These are phyloP conservation scores for Zymoseptoria passerinii DNA, from an alignment of 2,329 filamentous ascomycete genomes.

Conservation along the genomic window DNA sequence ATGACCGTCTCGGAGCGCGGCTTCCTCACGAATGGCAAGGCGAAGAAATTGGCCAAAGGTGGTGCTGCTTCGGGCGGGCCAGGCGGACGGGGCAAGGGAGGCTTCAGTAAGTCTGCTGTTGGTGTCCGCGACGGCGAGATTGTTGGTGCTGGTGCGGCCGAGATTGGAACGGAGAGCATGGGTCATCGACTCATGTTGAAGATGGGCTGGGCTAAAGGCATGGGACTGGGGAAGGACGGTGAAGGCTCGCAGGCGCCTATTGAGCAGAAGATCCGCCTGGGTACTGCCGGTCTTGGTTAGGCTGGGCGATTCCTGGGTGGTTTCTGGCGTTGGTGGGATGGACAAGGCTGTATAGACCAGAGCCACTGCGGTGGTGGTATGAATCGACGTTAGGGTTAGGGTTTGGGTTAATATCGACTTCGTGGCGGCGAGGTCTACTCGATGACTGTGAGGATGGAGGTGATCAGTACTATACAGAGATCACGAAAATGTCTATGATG, in stretches of 20 bases:
- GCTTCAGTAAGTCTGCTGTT: slow-evolving; percentile 32
- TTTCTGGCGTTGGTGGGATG: neutral
- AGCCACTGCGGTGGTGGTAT: neutral
- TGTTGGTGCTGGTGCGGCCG: slow-evolving; percentile 75
- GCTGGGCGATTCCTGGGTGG: no score
- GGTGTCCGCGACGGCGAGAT: slow-evolving; percentile 77
- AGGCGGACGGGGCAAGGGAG: slow-evolving; percentile 21
- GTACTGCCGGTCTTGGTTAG: slow-evolving; percentile 70
- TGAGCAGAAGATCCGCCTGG: slow-evolving; percentile 75
- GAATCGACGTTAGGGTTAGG: neutral
- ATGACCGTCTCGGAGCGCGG: slow-evolving; percentile 34
- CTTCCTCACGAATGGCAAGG: slow-evolving; percentile 38
- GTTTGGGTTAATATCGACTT: neutral
- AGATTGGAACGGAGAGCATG: slow-evolving; percentile 72
- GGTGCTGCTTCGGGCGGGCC: slow-evolving; percentile 24
- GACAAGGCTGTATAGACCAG: neutral
- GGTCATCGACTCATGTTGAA: slow-evolving; percentile 85
- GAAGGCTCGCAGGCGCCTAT: slow-evolving; percentile 87
- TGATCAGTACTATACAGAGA: neutral
- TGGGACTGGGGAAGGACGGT: slow-evolving; percentile 67
- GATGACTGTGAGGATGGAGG: neutral
- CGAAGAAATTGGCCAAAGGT: slow-evolving; percentile 32
- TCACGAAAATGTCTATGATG: neutral
- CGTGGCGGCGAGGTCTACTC: neutral
- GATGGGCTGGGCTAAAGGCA: slow-evolving; percentile 92